Evolutionary conservation across 2,329 filamentous ascomycete species (phyloP).

Genomic region (Xylariaceae sp.): DNA sequence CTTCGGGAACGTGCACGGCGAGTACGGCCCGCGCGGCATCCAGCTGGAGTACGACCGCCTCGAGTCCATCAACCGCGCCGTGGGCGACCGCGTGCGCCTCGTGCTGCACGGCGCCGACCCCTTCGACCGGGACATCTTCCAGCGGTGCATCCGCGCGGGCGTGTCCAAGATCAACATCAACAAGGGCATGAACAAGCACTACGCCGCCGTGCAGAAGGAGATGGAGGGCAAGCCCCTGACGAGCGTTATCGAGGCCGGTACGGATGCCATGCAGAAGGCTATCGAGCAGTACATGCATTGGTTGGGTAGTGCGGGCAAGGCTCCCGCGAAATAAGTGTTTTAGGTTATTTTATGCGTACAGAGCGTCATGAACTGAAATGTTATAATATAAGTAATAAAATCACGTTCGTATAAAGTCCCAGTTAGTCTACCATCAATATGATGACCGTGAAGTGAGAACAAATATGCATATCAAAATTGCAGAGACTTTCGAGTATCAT

Average conservation of each 20-base stretch:
- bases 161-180: slow-evolving; percentile 59
- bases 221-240: slow-evolving; percentile 54
- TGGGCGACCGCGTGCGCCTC: slow-evolving; percentile 52
- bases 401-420: too few species aligned
- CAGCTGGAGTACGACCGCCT: slow-evolving; percentile 46
- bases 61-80: slow-evolving; percentile 46
- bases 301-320: slow-evolving; percentile 54
- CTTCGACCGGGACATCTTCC: slow-evolving; percentile 53
- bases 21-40: slow-evolving; percentile 59
- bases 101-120: slow-evolving; percentile 56
- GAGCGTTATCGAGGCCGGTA: slow-evolving; percentile 54
- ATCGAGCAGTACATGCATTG: slow-evolving; percentile 54
- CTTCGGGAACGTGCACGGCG: slow-evolving; percentile 73
- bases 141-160: slow-evolving; percentile 51
- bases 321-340: slow-evolving; percentile 23
- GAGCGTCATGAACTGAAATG: too few species aligned
- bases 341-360: neutral
- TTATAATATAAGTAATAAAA: too few species aligned
- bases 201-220: slow-evolving; percentile 50
- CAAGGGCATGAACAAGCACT: slow-evolving; percentile 58
- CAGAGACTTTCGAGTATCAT: too few species aligned
- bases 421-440: too few species aligned
- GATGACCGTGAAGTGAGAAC: too few species aligned
- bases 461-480: too few species aligned
- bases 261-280: slow-evolving; percentile 53